phyloP scores from a whole-genome alignment of 169 alveolate species.

The Plasmodium cynomolgi region DNA sequence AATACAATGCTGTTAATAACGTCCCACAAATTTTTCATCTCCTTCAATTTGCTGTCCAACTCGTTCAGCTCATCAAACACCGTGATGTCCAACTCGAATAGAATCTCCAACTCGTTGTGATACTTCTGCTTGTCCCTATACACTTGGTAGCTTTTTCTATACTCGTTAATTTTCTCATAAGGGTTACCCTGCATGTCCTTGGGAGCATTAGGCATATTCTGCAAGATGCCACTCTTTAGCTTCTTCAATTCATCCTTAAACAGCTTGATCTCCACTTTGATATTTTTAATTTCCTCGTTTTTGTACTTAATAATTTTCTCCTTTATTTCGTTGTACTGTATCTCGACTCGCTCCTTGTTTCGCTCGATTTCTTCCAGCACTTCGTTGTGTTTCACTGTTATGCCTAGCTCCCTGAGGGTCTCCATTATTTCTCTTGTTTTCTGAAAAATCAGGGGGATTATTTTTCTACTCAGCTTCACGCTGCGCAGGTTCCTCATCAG shows the following conservation, averaged over 20 bases:
- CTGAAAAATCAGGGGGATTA: slow-evolving; percentile 59
- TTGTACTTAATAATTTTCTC: slow-evolving; percentile 82
- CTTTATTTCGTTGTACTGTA: slow-evolving; percentile 88
- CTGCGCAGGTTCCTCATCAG: slow-evolving; percentile 65
- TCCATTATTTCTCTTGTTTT: slow-evolving; percentile 58
- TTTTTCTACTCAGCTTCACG: slow-evolving; percentile 54
- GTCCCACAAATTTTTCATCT: slow-evolving; percentile 95
- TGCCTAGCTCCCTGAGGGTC: slow-evolving; percentile 47
- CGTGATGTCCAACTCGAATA: slow-evolving; percentile 93
- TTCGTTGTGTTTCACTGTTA: slow-evolving; percentile 45
- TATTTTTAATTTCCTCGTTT: slow-evolving; percentile 64
- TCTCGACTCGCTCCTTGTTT: slow-evolving; percentile 90
- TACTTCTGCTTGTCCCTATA: slow-evolving; percentile 89
- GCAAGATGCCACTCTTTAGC: slow-evolving; percentile 80
- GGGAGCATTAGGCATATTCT: slow-evolving; percentile 76
- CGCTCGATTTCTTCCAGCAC: slow-evolving; percentile 75
- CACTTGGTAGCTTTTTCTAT: slow-evolving; percentile 82
- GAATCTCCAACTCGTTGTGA: slow-evolving; percentile 92
- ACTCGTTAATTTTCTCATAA: slow-evolving; percentile 86
- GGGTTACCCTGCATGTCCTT: slow-evolving; percentile 78
- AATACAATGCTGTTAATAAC: slow-evolving; percentile 88
- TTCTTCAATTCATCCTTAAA: slow-evolving; percentile 77
- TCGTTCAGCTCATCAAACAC: slow-evolving; percentile 93
- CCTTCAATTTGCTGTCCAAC: slow-evolving; percentile 88
- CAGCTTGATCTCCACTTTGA: slow-evolving; percentile 33